Percentiles rank a stretch among this genome's conserved stretches.
These are phyloP conservation scores for Climacium dendroides DNA, from an alignment of 225 moss, liverwort and hornwort genomes.

Conservation along the genomic window DNA sequence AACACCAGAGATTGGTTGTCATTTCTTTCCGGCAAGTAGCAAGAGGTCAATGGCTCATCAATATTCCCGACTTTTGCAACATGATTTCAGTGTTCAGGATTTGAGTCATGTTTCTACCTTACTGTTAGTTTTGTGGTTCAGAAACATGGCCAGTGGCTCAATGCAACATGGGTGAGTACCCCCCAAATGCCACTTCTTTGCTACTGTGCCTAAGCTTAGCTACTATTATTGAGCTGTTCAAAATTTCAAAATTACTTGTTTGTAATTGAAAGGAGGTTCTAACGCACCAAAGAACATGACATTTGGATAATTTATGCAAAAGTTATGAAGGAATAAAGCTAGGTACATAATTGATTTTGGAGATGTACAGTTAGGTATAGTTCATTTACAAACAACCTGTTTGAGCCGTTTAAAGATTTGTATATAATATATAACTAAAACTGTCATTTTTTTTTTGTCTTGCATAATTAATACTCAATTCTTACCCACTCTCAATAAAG, in stretches of 20 bases:
- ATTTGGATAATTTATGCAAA: background rate
- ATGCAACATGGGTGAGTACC: background rate
- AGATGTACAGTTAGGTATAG: too few species aligned
- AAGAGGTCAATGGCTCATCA: background rate
- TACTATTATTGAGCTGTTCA: background rate
- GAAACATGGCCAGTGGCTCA: background rate
- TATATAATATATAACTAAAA: too few species aligned
- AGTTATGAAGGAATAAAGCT: background rate
- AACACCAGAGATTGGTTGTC: background rate
- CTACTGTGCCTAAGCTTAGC: background rate
- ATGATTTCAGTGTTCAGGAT: too few species aligned
- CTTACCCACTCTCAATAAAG: too few species aligned
- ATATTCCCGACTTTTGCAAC: background rate
- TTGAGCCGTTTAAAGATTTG: too few species aligned
- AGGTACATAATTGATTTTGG: background rate
- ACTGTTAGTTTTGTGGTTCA: background rate
- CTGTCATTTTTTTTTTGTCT: too few species aligned
- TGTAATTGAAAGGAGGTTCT: background rate
- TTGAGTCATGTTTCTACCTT: background rate
- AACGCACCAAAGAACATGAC: fast-evolving
- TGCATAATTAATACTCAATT: too few species aligned
- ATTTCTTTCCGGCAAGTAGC: background rate
- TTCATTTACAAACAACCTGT: too few species aligned
- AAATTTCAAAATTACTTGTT: background rate
- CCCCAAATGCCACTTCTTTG: background rate